phyloP scores from a whole-genome alignment of 202 grass and related monocot genomes.

The Schoenoplectus tabernaemontani region DNA sequence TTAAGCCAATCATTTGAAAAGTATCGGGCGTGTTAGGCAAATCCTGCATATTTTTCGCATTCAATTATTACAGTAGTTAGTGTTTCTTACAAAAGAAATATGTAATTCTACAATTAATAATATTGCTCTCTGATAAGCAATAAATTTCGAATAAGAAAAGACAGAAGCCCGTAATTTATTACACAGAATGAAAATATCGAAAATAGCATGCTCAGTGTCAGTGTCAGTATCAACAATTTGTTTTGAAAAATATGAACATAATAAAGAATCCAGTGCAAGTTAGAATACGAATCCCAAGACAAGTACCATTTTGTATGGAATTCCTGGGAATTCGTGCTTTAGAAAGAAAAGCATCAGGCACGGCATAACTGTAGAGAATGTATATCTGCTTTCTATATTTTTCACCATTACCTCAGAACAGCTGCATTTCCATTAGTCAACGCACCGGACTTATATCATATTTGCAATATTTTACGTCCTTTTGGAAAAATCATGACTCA shows the following conservation, averaged over 20 bases:
- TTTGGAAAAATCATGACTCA: no score
- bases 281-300: not conserved
- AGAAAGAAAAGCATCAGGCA: not conserved
- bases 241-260: not conserved
- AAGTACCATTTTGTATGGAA: not conserved
- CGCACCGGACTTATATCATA: not conserved
- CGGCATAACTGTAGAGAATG: constrained; percentile 11
- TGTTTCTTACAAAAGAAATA: no score
- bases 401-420: not conserved
- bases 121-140: no score
- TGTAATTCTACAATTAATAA: no score
- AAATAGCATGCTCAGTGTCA: not conserved
- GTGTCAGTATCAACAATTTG: not conserved
- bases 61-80: no score
- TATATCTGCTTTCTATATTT: not conserved
- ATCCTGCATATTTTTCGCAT: no score
- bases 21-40: no score
- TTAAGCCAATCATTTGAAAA: no score
- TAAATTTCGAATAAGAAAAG: no score
- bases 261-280: not conserved
- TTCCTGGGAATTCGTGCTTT: not conserved
- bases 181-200: not conserved
- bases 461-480: no score
- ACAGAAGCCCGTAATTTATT: not conserved
- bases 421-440: not conserved